Conservation (phyloP, 1,284 basidiomycete genomes). For the Ustilago loliicola region DNA sequence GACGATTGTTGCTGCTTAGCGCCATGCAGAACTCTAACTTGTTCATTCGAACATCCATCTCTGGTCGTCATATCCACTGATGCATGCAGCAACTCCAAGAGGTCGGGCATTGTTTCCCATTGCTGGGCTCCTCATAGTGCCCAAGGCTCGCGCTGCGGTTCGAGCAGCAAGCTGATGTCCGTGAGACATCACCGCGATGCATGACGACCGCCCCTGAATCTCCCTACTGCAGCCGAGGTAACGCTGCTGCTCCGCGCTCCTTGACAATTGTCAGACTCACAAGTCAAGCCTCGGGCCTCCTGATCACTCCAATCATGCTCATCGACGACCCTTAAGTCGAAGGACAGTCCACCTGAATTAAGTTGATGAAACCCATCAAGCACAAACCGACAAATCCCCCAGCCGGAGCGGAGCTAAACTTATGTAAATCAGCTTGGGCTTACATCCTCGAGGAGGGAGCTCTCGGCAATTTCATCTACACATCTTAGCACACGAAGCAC, state of each 20-base stretch:
- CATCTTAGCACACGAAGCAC: not conserved
- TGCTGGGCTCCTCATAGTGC: not conserved
- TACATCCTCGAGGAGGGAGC: not conserved
- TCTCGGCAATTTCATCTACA: not conserved
- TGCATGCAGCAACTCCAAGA: not conserved
- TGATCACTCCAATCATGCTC: not conserved
- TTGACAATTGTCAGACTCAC: not conserved
- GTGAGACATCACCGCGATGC: not conserved
- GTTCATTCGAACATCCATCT: not conserved
- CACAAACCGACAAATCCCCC: not conserved
- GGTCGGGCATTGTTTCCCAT: not conserved
- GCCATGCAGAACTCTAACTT: not conserved
- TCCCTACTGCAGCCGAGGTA: not conserved
- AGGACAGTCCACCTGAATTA: not conserved
- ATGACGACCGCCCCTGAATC: not conserved
- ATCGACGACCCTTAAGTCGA: not conserved
- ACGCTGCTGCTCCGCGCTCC: not conserved
- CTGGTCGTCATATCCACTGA: not conserved
- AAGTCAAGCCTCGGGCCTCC: not conserved
- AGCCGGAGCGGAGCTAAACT: not conserved
- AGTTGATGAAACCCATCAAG: slow-evolving; percentile 1
- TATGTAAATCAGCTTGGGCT: not conserved
- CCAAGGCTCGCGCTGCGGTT: not conserved
- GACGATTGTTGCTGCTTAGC: not conserved
- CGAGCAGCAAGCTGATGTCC: not conserved